Percentiles rank a stretch among this genome's conserved stretches.
phyloP scores from a whole-genome alignment of 2,329 filamentous ascomycete species.

The Clarireedia monteithiana region DNA sequence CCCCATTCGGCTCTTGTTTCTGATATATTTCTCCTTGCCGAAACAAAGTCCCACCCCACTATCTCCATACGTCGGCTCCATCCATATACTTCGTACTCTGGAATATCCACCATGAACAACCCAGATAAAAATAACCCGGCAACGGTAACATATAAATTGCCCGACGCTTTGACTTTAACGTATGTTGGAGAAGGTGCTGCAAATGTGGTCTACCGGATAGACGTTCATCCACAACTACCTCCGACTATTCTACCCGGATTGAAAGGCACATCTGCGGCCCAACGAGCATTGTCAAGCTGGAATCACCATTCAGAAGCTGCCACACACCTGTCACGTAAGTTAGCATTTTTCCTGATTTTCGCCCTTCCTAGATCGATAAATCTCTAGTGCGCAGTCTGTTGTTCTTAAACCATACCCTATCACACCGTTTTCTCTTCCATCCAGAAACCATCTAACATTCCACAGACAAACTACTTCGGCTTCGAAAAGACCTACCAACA shows the following conservation, averaged over 20 bases:
- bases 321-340: neutral
- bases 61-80: neutral
- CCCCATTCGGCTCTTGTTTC: too few species aligned
- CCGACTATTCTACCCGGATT: constrained; percentile 26
- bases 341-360: neutral
- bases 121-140: neutral
- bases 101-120: constrained; percentile 6
- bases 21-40: too few species aligned
- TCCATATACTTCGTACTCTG: too few species aligned
- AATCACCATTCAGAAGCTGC: constrained; percentile 5
- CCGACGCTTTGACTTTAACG: neutral
- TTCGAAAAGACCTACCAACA: constrained; percentile 49
- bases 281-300: constrained; percentile 12
- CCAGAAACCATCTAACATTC: constrained; percentile 4
- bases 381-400: neutral
- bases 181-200: constrained; percentile 65
- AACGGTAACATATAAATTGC: neutral
- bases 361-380: neutral
- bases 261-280: constrained; percentile 15
- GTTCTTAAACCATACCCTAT: neutral
- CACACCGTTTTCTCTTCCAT: neutral
- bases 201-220: constrained; percentile 65
- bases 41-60: too few species aligned
- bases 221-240: constrained; percentile 23
- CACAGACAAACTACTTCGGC: constrained; percentile 47